Evolutionary conservation across 2,329 filamentous ascomycete genomes (phyloP).

Genomic region (Trichocomaceae sp.): DNA sequence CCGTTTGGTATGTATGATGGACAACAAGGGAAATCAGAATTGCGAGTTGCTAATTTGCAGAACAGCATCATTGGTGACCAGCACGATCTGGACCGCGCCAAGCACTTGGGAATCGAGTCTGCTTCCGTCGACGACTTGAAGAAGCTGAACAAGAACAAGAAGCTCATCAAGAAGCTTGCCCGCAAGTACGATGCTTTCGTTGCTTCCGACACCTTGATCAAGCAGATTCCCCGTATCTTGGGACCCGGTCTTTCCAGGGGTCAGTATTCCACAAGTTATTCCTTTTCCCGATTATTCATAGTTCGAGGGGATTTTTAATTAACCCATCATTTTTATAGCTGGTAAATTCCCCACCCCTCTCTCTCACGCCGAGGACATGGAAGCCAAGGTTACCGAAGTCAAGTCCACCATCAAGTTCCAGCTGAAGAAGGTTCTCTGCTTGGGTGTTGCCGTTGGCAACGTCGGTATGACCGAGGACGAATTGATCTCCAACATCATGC

Average conservation of each 20-base stretch:
- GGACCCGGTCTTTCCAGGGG: constrained; percentile 97
- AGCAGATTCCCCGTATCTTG: constrained; percentile 99
- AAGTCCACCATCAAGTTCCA: constrained; percentile 99
- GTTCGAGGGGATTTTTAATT: not conserved
- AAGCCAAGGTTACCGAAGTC: constrained; percentile 95
- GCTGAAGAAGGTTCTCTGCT: constrained; percentile 99
- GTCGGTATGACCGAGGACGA: constrained; percentile 96
- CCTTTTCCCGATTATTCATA: not conserved
- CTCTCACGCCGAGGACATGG: constrained; percentile 91
- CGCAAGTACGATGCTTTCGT: constrained; percentile 99
- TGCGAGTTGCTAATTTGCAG: constrained; percentile 3
- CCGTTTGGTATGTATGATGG: constrained; percentile 60
- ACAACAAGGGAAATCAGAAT: not conserved
- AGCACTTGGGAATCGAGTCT: constrained; percentile 97
- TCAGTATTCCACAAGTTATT: constrained; percentile 38
- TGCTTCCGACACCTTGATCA: constrained; percentile 94
- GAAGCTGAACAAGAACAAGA: constrained; percentile 99
- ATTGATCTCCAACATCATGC: constrained; percentile 97
- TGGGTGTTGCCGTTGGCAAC: constrained; percentile 98
- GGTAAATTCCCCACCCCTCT: constrained; percentile 99
- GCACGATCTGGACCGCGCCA: constrained; percentile 99
- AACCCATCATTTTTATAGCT: constrained; percentile 49
- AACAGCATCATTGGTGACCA: constrained; percentile 74
- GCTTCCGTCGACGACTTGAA: constrained; percentile 99
- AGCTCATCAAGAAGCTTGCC: constrained; percentile 99